Base-by-base conservation (phyloP, 2,329 filamentous ascomycete genomes). In the Xylariales sp. region DNA sequence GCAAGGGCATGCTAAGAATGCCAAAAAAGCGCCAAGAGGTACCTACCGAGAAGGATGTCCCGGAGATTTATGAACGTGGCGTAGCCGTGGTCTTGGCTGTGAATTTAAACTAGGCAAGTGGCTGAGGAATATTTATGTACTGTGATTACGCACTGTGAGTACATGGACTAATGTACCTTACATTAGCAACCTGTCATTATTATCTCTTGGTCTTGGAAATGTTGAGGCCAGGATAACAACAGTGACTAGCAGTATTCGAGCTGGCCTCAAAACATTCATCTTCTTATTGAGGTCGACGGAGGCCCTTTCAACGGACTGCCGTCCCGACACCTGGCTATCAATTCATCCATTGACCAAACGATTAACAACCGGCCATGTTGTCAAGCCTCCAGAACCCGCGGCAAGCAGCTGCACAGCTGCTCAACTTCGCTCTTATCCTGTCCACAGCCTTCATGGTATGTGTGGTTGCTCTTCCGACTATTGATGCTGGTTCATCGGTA, bases 371-470 rank as follows among this genome's bases (percentile, higher is more conserved):
- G 76, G 82, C 61, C 66, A 94, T 94, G 92, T 76, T 95, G 71
- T 88, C 90, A 52, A 82, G 85, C 71, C 84, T 97, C 71, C 83
- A 85, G 67, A 94, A 93, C 80, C 91, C 93, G 72, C 91, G 94
- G 80, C 93, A 97, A 80, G 86, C 92, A 62, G 90, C 93, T 75
- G 86, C 89, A 56, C 93, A 97, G 84, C 81, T 95, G 73, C 89
- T 97, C 78, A 97, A 97, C 83, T 97, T 97, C 80, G 93, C 90
- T 64, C 89, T 97, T 71, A 93, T 97, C 69, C 88, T 97, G 58
- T 94, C 91, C 9, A 96, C 93, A 1, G 94, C 94, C 0, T 97
- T 97, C 78, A 97, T 97, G 94, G 89, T 89, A 75, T 69, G 83
- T 69, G n/a, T 41, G 36, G 9, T 18, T 59, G 36, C 45, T 36